Evolutionary conservation across 2,329 filamentous ascomycete species (phyloP).

Genomic region (Mycosphaerella sp.): DNA sequence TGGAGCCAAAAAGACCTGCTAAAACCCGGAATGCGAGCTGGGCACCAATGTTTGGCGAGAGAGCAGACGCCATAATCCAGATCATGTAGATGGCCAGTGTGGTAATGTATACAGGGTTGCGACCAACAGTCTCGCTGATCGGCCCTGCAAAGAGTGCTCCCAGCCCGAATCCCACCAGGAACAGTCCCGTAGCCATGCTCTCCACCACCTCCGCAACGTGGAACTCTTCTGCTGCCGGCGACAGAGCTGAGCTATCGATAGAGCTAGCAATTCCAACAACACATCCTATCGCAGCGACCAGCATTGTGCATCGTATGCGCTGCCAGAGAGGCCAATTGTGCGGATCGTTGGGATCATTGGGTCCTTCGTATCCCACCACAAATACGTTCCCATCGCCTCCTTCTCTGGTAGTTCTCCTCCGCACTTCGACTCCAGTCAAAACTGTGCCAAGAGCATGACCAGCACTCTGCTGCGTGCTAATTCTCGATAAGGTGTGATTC

Average conservation of each 20-base stretch:
- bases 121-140: conserved; percentile 41
- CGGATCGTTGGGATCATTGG: conserved; percentile 34
- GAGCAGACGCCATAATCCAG: conserved; percentile 45
- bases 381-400: conserved; percentile 37
- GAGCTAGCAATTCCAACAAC: conserved; percentile 49
- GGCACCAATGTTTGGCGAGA: conserved; percentile 44
- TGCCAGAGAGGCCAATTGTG: conserved; percentile 34
- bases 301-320: conserved; percentile 33
- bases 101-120: conserved; percentile 45
- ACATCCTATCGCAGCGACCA: conserved; percentile 42
- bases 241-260: conserved; percentile 48
- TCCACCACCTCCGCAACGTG: conserved; percentile 48
- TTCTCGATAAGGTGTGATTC: conserved; percentile 26
- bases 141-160: conserved; percentile 47
- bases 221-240: conserved; percentile 43
- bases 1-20: conserved; percentile 45
- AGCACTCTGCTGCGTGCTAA: conserved; percentile 29
- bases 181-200: conserved; percentile 44
- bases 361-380: conserved; percentile 36
- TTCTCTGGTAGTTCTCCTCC: conserved; percentile 34
- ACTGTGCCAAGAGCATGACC: conserved; percentile 33
- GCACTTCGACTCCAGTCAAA: conserved; percentile 36
- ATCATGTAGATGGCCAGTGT: conserved; percentile 45
- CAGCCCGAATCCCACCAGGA: conserved; percentile 40
- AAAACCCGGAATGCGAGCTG: conserved; percentile 48